A percentile compares a stretch with the other conserved stretches of the same genome.
phyloP scores from a whole-genome alignment of 495 filamentous ascomycete genomes.

The Trypethelium eluteriae region DNA sequence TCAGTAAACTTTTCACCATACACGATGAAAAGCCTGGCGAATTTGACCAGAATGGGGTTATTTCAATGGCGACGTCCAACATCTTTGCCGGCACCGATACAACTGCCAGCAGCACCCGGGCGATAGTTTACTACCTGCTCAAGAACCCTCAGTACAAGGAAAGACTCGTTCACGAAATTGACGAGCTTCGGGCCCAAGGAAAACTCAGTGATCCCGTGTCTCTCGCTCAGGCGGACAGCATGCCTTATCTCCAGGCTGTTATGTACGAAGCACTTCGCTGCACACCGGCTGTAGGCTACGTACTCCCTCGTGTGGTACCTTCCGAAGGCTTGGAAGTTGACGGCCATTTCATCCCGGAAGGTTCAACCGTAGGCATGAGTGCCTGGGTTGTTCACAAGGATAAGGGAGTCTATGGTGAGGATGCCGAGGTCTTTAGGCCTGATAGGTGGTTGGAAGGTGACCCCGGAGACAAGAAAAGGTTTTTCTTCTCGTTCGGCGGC shows the following conservation, averaged over 20 bases:
- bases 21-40: constrained; percentile 28
- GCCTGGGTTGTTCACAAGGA: constrained; percentile 32
- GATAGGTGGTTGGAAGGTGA: constrained; percentile 26
- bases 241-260: constrained; percentile 34
- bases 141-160: constrained; percentile 27
- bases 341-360: constrained; percentile 26
- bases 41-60: constrained; percentile 25
- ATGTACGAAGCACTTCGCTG: constrained; percentile 31
- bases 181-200: constrained; percentile 14
- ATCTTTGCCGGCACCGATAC: constrained; percentile 32
- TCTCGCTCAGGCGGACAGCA: constrained; percentile 24
- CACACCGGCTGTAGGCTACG: constrained; percentile 32
- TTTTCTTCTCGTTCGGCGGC: constrained; percentile 34
- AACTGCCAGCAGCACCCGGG: constrained; percentile 30
- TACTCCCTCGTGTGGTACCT: constrained; percentile 27
- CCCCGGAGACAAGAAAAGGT: constrained; percentile 26
- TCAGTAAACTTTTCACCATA: constrained; percentile 25
- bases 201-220: constrained; percentile 23
- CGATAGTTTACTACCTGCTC: constrained; percentile 32
- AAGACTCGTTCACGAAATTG: constrained; percentile 28
- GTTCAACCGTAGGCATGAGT: constrained; percentile 27
- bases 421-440: constrained; percentile 27
- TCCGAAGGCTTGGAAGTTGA: constrained; percentile 24
- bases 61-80: constrained; percentile 29
- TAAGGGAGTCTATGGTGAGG: constrained; percentile 26